Conservation (phyloP, 805 yeast species). For the Starmerella apis region DNA sequence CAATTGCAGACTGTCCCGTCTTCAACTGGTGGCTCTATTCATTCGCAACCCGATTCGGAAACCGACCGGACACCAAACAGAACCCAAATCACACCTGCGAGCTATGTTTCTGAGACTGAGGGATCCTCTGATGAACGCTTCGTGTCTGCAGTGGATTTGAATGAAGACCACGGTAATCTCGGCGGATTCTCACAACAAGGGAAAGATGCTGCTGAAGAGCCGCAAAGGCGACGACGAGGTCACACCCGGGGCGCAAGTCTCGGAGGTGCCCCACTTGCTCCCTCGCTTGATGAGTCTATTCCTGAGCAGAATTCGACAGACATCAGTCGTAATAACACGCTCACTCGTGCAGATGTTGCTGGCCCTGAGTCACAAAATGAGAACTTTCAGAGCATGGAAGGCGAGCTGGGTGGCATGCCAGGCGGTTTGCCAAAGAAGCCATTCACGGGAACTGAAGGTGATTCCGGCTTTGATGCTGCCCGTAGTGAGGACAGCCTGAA, state of each 20-base stretch:
- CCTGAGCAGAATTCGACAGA: not conserved
- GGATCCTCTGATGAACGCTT: constrained; percentile 15
- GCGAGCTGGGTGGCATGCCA: constrained; percentile 18
- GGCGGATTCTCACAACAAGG: not conserved
- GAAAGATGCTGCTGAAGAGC: not conserved
- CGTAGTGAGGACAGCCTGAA: not conserved
- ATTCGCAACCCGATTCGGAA: not conserved
- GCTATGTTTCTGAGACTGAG: constrained; percentile 17
- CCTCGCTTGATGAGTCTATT: not conserved
- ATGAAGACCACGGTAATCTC: not conserved
- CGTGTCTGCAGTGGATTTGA: constrained; percentile 18
- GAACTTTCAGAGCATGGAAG: constrained; percentile 10
- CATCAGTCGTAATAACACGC: constrained; percentile 2
- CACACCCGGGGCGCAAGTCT: constrained; percentile 14
- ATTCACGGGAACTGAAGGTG: not conserved
- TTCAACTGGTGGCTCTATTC: not conserved
- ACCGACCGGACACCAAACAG: constrained; percentile 12
- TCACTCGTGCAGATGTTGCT: not conserved
- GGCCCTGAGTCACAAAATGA: not conserved
- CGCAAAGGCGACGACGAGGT: not conserved
- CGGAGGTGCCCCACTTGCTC: not conserved
- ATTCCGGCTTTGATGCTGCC: not conserved
- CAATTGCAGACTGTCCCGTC: not conserved
- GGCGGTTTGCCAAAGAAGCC: constrained; percentile 10
- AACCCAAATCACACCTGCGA: constrained; percentile 8